phyloP scores from a whole-genome alignment of 306 rosid species.

The Pueraria montana region DNA sequence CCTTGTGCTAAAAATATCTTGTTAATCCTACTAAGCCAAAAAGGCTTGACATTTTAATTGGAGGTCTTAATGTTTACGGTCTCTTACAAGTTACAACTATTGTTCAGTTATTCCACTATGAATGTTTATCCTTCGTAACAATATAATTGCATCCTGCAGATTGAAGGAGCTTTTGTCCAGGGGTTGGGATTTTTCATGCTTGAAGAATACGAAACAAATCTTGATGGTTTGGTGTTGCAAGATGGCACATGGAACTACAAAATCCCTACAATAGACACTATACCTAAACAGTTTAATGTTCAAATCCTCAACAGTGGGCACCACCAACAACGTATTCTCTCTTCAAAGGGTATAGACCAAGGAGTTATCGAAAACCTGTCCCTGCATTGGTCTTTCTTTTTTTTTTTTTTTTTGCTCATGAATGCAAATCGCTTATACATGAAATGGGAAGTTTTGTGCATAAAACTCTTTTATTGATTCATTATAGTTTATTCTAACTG shows the following conservation, averaged over 20 bases:
- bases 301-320: slow-evolving; percentile 82
- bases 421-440: neutral
- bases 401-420: neutral
- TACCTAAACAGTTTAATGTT: slow-evolving; percentile 85
- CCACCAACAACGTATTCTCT: slow-evolving; percentile 80
- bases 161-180: slow-evolving; percentile 96
- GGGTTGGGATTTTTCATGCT: slow-evolving; percentile 93
- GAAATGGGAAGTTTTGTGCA: slow-evolving; percentile 7
- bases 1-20: neutral
- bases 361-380: slow-evolving; percentile 7
- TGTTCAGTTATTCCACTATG: too few species aligned
- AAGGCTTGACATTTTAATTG: neutral
- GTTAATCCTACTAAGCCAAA: too few species aligned
- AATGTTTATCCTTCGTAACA: neutral
- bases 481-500: neutral
- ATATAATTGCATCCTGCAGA: slow-evolving; percentile 63
- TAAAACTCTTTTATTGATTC: neutral
- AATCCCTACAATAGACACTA: slow-evolving; percentile 88
- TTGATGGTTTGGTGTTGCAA: slow-evolving; percentile 72
- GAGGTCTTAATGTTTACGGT: neutral
- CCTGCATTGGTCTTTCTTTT: neutral
- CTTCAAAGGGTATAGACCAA: slow-evolving; percentile 80
- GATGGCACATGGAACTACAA: slow-evolving; percentile 92
- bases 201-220: slow-evolving; percentile 76
- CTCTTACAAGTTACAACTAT: neutral